Base-by-base conservation (phyloP, 1,139 yeast species). In the Zygotorulaspora mrakii region DNA sequence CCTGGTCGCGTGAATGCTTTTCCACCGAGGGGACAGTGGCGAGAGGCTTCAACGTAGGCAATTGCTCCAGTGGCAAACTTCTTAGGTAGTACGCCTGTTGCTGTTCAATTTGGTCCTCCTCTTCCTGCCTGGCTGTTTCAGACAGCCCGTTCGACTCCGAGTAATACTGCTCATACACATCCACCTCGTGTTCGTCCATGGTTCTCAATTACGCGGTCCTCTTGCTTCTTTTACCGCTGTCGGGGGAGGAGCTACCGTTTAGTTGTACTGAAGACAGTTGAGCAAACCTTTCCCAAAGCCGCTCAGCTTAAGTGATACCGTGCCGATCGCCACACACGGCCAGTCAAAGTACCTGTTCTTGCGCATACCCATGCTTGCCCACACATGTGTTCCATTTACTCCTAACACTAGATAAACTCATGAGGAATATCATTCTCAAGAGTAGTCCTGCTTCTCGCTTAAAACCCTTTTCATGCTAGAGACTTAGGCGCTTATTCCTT, bases 91-190 rank as follows among this genome's bases (percentile, higher is more conserved):
- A 17, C 22, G 39, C 46, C 12, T 31, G 35, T 11, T 42, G 38
- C n/a, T 27, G 25, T 17, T 34, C 31, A 17, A 9, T 32, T 12
- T 35, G 27, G 29, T 38, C 33, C 22, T 35, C 36, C 12, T 42
- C 35, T 5, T 35, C 35, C 31, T 33, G 32, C 6, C 32, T 24
- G 25, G 37, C 21, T 14, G 39, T 13, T 17, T 25, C 40, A 35
- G 22, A 18, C 22, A 20, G 6, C 8, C 20, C 20, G 31, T 33
- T 32, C 8, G 25, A 35, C 26, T 42, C 40, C 9, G n/a, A 25
- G 17, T 39, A 30, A 40, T 41, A 42, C 24, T 37, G 39, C 32
- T 39, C 46, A 27, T 42, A 42, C 10, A 28, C 33, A 33, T 42
- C 46, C 16, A 11, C 23, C 11, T 27, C 36, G 30, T 28, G 25